Percentiles rank a stretch among this genome's conserved stretches.
Evolutionary conservation across 2,329 filamentous ascomycete genomes (phyloP).

Genomic region (Claviceps paspali): DNA sequence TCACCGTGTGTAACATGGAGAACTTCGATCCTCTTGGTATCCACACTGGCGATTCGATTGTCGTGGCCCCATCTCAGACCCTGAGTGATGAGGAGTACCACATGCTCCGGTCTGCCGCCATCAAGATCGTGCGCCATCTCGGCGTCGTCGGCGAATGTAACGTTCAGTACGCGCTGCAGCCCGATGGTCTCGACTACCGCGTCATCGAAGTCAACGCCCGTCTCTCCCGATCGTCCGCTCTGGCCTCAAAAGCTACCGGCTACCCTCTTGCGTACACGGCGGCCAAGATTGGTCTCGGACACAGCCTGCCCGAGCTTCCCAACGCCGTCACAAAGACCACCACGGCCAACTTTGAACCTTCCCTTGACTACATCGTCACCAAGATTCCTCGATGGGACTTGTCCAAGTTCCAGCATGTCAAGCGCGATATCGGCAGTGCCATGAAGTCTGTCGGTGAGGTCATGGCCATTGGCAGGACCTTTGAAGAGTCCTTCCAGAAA

Average conservation of each 20-base stretch:
- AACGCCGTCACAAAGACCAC: conserved; percentile 98
- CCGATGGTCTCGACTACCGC: conserved; percentile 91
- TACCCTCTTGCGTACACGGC: conserved; percentile 96
- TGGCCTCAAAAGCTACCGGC: conserved; percentile 95
- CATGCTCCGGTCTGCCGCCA: conserved; percentile 93
- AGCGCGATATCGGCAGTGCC: conserved; percentile 88
- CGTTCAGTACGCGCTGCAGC: conserved; percentile 92
- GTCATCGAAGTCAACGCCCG: conserved; percentile 99
- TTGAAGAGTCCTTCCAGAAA: conserved; percentile 98
- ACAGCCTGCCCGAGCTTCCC: conserved; percentile 86
- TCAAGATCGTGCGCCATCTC: conserved; percentile 95
- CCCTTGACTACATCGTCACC: conserved; percentile 92
- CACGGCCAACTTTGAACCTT: conserved; percentile 96
- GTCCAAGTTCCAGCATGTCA: conserved; percentile 97
- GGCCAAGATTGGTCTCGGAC: conserved; percentile 93
- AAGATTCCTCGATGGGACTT: conserved; percentile 99
- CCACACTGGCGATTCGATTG: conserved; percentile 96
- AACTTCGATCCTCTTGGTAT: conserved; percentile 97
- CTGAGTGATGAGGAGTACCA: conserved; percentile 98
- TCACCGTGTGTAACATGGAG: conserved; percentile 72
- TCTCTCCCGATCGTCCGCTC: conserved; percentile 89
- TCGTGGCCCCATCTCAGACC: conserved; percentile 92
- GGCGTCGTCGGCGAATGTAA: conserved; percentile 98
- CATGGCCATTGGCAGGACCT: conserved; percentile 97
- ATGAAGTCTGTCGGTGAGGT: conserved; percentile 99